Evolutionary conservation across 139 green algal genomes (phyloP).

Genomic region (Diplosphaera chodatii): DNA sequence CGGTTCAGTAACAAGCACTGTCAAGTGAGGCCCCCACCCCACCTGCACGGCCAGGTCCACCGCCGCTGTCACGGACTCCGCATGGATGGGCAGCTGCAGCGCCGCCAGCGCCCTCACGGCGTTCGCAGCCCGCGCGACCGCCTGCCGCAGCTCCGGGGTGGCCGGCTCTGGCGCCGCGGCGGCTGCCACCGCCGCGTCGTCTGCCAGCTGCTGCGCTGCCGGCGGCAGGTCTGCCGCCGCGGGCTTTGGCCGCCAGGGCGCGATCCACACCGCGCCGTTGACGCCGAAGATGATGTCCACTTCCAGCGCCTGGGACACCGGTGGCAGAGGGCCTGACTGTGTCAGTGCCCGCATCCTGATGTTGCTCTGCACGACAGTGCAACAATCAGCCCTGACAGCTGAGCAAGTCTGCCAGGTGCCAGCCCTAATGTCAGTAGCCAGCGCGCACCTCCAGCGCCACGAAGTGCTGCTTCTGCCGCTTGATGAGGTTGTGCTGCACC

Average conservation of each 20-base stretch:
- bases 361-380: no score
- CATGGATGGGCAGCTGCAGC: slow-evolving; percentile 57
- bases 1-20: no score
- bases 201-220: background rate
- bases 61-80: slow-evolving; percentile 37
- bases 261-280: slow-evolving; percentile 81
- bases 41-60: slow-evolving; percentile 23
- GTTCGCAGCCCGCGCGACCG: slow-evolving; percentile 44
- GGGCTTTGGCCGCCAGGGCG: slow-evolving; percentile 14
- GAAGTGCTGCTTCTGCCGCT: slow-evolving; percentile 82
- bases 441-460: slow-evolving; percentile 40
- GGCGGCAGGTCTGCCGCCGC: background rate
- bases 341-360: no score
- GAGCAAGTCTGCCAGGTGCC: no score
- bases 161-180: background rate
- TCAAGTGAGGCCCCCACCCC: no score
- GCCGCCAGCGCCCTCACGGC: slow-evolving; percentile 50
- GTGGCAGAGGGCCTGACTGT: background rate
- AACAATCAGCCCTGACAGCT: no score
- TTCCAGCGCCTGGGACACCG: slow-evolving; percentile 11
- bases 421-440: no score
- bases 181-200: background rate
- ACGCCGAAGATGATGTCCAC: slow-evolving; percentile 75
- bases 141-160: slow-evolving; percentile 32
- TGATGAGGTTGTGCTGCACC: slow-evolving; percentile 65